Conservation (phyloP, 495 filamentous ascomycete genomes). For the Penicillium pulvis region DNA sequence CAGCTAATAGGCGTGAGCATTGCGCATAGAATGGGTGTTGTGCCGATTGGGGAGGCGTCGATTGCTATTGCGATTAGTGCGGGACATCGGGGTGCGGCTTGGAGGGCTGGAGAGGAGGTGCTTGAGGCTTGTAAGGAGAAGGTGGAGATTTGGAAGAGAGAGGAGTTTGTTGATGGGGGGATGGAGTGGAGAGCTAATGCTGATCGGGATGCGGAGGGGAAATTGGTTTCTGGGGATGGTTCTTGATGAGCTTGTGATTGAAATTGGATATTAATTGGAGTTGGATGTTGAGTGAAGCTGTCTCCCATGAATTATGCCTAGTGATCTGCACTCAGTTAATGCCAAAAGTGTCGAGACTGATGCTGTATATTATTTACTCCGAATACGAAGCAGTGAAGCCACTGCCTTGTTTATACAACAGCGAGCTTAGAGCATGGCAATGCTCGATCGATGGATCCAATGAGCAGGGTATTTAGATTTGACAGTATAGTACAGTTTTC, state of each 20-base stretch:
- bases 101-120: slow-evolving; percentile 86
- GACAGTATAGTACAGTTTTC: slow-evolving; percentile 34
- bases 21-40: slow-evolving; percentile 81
- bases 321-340: neutral
- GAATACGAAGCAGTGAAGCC: neutral
- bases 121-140: slow-evolving; percentile 82
- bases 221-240: slow-evolving; percentile 13
- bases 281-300: neutral
- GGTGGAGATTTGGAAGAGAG: slow-evolving; percentile 94
- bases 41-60: slow-evolving; percentile 87
- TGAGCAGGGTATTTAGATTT: slow-evolving; percentile 37
- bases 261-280: neutral
- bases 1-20: slow-evolving; percentile 71
- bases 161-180: slow-evolving; percentile 82
- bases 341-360: neutral
- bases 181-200: slow-evolving; percentile 90
- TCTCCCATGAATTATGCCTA: neutral
- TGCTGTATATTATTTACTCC: slow-evolving; percentile 1
- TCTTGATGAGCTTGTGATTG: slow-evolving; percentile 1
- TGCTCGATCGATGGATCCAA: neutral
- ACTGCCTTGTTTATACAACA: neutral
- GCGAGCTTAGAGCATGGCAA: neutral
- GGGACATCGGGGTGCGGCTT: slow-evolving; percentile 85
- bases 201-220: slow-evolving; percentile 64
- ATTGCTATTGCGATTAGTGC: slow-evolving; percentile 87